phyloP scores from a whole-genome alignment of 2,329 filamentous ascomycete genomes.

The Penicillium vulpinum region DNA sequence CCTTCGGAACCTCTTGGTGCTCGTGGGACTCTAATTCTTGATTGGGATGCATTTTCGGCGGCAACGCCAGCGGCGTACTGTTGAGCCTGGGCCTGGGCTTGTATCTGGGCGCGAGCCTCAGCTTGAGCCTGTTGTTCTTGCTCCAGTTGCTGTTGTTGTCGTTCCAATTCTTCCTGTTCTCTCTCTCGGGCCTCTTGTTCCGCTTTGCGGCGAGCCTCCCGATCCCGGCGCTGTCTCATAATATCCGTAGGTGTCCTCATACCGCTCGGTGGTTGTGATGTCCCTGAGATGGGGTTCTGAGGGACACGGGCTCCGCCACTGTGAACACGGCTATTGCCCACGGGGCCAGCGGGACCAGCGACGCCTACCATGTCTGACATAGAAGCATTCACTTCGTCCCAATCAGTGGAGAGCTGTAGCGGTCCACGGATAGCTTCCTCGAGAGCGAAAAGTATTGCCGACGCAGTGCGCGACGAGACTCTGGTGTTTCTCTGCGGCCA shows the following conservation, averaged over 20 bases:
- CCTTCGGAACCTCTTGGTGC: conserved; percentile 14
- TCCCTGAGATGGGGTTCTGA: conserved; percentile 55
- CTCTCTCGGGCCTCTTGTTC: conserved; percentile 63
- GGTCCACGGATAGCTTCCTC: conserved; percentile 87
- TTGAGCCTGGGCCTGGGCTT: conserved; percentile 26
- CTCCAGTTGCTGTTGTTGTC: conserved; percentile 45
- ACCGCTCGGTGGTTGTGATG: conserved; percentile 53
- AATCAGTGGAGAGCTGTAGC: conserved; percentile 77
- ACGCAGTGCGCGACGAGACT: conserved; percentile 81
- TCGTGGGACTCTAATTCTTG: conserved; percentile 18
- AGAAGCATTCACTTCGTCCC: conserved; percentile 81
- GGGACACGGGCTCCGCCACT: conserved; percentile 58
- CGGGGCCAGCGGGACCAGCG: conserved; percentile 46
- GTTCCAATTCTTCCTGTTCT: conserved; percentile 55
- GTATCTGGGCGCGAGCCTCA: conserved; percentile 29
- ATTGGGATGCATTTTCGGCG: conserved; percentile 34
- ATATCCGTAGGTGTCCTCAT: conserved; percentile 86
- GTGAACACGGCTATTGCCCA: conserved; percentile 56
- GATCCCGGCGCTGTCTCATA: conserved; percentile 79
- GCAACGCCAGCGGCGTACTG: conserved; percentile 49
- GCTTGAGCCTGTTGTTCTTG: conserved; percentile 32
- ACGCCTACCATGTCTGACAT: conserved; percentile 82
- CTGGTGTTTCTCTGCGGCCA: conserved; percentile 54
- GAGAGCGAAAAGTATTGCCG: conserved; percentile 86
- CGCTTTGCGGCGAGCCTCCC: conserved; percentile 69